Conservation (phyloP, 164 flowering plant species). For the Aristolochia fimbriata region DNA sequence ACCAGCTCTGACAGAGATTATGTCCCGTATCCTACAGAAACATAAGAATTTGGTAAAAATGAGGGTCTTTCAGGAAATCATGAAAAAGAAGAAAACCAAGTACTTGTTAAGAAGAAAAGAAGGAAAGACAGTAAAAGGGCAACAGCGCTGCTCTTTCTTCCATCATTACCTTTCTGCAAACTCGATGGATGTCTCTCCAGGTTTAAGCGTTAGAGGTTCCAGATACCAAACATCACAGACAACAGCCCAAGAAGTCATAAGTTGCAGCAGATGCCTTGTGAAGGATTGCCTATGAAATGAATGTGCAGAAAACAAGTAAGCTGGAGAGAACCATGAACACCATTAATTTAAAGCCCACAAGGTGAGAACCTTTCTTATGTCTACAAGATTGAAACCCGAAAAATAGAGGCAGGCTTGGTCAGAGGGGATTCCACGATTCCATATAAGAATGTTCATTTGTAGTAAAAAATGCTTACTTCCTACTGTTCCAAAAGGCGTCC, state of each 20-base stretch:
- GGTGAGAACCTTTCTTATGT: too few species aligned
- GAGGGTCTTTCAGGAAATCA: too few species aligned
- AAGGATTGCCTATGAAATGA: constrained; percentile 70
- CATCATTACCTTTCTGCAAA: constrained; percentile 77
- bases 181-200: constrained; percentile 89
- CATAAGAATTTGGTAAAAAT: not conserved
- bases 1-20: constrained; percentile 86
- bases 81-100: too few species aligned
- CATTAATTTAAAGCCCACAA: too few species aligned
- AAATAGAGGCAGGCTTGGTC: too few species aligned
- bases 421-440: too few species aligned
- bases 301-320: too few species aligned
- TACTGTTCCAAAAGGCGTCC: constrained; percentile 98
- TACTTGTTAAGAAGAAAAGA: too few species aligned
- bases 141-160: too few species aligned
- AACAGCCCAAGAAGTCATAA: constrained; percentile 99
- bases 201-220: constrained; percentile 80
- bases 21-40: constrained; percentile 68
- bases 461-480: constrained; percentile 42
- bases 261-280: constrained; percentile 84
- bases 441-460: not conserved
- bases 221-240: constrained; percentile 99
- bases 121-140: too few species aligned
- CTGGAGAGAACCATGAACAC: too few species aligned
- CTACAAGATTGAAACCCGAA: too few species aligned